Base-by-base conservation (phyloP, 225 moss, liverwort and hornwort genomes). In the Bryoerythrophyllum caledonicum region DNA sequence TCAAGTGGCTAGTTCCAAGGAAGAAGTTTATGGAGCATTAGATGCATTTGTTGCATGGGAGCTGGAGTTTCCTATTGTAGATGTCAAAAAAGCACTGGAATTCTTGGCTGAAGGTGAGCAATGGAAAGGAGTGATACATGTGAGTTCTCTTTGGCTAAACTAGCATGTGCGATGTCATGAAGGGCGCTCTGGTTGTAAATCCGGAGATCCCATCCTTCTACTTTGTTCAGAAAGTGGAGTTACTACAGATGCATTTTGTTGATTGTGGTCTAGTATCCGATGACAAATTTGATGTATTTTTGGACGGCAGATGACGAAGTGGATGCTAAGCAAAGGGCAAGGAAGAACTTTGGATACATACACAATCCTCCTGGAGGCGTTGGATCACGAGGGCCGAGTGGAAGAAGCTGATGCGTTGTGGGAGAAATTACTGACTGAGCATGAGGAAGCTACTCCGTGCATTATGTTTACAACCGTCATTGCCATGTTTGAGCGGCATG, bases 321-420 rank as follows among this genome's bases (percentile, higher is more conserved):
- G 99, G 95, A 95, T 99, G 95, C 75, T 99, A n/a, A 94, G 94
- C 68, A 93, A 99, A 81, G 99, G 95, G 70, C 95, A 93, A 92
- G 93, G 89, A 32, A 91, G 82, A 81, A 99, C 99, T 41, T 70
- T 95, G 81, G 92, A 81, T 23, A 91, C 95, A 0, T 93, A 90
- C 76, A 80, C 73, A 6, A 67, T 89, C 43, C 89, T 99, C 48
- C 37, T 99, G 82, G 70, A 91, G 82, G 99, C 99, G 12, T 81
- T 95, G 68, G 91, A 90, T 74, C 53, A 88, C 9, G 99, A 99
- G 76, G 99, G 86, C 55, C 90, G 99, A 69, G 82, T 93, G 34
- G 99, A 99, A 73, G 99, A 95, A 87, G 99, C 99, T 49, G 89
- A 95, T 79, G 80, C 78, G 66, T 55, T 99, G 15, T 95, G 91